Percentiles rank a stretch among this genome's conserved stretches.
Conservation (phyloP, 768 basidiomycete species). For the Gautieria morchelliformis region DNA sequence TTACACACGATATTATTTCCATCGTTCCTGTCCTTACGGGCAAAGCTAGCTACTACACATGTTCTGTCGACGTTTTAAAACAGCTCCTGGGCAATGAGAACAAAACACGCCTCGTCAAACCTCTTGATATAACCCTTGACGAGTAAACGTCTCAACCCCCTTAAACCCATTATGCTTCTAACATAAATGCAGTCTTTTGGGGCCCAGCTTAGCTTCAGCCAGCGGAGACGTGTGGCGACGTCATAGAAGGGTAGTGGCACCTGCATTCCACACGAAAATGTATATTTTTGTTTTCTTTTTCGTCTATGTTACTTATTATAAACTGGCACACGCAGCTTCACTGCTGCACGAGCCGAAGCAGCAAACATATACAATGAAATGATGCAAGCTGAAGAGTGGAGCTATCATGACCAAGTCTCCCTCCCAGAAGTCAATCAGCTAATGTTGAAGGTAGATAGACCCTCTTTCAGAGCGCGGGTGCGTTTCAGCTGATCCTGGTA, state of each 20-base stretch:
- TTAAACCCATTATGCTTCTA: too few relatives aligned
- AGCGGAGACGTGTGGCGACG: slow-evolving; percentile 57
- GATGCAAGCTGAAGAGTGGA: slow-evolving; percentile 8
- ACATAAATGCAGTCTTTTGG: not conserved
- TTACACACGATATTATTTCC: slow-evolving; percentile 18
- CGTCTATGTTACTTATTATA: not conserved
- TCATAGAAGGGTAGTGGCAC: slow-evolving; percentile 50
- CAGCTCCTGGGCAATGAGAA: slow-evolving; percentile 16
- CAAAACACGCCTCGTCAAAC: slow-evolving; percentile 11
- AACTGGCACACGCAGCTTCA: too few relatives aligned
- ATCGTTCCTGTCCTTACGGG: slow-evolving; percentile 17
- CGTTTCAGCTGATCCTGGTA: not conserved
- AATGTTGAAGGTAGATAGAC: not conserved
- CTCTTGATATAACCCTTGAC: not conserved
- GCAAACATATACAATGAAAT: slow-evolving; percentile 7
- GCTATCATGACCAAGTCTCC: not conserved
- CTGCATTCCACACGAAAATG: slow-evolving; percentile 32
- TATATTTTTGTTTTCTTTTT: not conserved
- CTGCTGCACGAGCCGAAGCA: not conserved
- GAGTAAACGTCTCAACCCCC: too few relatives aligned
- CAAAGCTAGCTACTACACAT: slow-evolving; percentile 13
- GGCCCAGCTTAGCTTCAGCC: slow-evolving; percentile 48
- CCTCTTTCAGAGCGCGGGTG: not conserved
- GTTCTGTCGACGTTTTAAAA: slow-evolving; percentile 18
- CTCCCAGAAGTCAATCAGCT: not conserved